Percentiles rank a stretch among this genome's conserved stretches.
These are phyloP conservation scores for Chlamydomonas schloesseri DNA, from an alignment of 139 green algal species.

Conservation along the genomic window DNA sequence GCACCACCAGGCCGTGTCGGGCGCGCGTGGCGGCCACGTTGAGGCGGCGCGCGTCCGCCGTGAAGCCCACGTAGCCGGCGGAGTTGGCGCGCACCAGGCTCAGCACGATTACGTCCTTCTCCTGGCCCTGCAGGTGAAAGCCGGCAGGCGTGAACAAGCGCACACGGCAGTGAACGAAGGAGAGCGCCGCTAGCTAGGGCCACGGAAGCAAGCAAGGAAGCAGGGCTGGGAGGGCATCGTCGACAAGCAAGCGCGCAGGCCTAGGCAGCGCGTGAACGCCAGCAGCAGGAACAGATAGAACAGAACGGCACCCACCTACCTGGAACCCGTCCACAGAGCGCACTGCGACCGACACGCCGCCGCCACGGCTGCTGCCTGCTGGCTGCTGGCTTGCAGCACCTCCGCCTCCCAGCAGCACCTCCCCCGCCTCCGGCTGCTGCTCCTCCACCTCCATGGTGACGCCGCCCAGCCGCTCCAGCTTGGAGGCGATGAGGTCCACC, in stretches of 20 bases:
- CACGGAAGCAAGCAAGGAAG: too few species aligned
- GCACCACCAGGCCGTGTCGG: conserved; percentile 75
- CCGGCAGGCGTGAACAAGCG: too few species aligned
- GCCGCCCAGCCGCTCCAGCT: background rate
- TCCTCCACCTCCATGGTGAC: background rate
- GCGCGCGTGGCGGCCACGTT: conserved; percentile 91
- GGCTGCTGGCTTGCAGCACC: too few species aligned
- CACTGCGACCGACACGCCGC: background rate
- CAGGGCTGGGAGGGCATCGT: too few species aligned
- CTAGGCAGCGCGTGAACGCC: too few species aligned
- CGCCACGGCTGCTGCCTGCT: too few species aligned
- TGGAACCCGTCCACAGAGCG: conserved; percentile 30
- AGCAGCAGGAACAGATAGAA: too few species aligned
- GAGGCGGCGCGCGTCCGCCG: conserved; percentile 82
- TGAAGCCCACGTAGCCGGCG: conserved; percentile 78
- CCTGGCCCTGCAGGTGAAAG: conserved; percentile 3
- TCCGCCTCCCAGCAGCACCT: background rate
- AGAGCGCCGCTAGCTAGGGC: too few species aligned
- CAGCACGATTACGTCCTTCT: conserved; percentile 22
- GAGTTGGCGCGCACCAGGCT: conserved; percentile 57
- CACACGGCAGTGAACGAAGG: too few species aligned
- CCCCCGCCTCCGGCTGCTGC: background rate
- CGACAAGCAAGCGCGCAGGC: too few species aligned
- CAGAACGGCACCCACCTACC: background rate
- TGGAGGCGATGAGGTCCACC: background rate